Conservation (phyloP, 2,329 filamentous ascomycete genomes). For the Botrytis fabae region DNA sequence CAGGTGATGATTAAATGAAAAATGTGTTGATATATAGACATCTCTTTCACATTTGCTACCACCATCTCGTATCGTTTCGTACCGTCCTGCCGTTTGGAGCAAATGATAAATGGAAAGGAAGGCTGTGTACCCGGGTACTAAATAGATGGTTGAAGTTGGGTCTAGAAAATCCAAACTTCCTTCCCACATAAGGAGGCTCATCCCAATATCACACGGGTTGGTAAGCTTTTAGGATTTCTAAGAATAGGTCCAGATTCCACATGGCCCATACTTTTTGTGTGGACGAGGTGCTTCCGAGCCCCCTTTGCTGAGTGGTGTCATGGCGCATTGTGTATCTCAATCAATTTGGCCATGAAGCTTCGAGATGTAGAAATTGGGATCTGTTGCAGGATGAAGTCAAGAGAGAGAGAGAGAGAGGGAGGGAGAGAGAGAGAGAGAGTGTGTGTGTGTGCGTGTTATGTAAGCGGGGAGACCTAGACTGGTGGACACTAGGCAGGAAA, state of each 20-base stretch:
- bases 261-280: not conserved
- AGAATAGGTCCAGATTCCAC: not conserved
- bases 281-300: not conserved
- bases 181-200: not conserved
- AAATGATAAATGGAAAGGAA: not conserved
- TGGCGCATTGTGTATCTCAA: too few species aligned
- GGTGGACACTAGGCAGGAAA: too few species aligned
- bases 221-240: constrained; percentile 2
- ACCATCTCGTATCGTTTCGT: not conserved
- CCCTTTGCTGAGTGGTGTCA: not conserved
- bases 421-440: too few species aligned
- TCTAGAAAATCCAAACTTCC: not conserved
- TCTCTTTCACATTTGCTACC: too few species aligned
- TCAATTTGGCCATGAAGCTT: too few species aligned
- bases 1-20: not conserved
- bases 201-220: not conserved
- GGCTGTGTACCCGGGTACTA: not conserved
- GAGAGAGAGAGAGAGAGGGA: too few species aligned
- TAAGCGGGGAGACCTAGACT: too few species aligned
- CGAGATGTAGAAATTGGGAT: not conserved
- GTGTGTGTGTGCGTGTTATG: too few species aligned
- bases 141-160: not conserved
- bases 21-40: not conserved
- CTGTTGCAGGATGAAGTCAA: not conserved
- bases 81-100: not conserved